Percentiles rank a stretch among this genome's conserved stretches.
Evolutionary conservation across 306 rosid genomes (phyloP).

Genomic region (Ziziphus jujuba): DNA sequence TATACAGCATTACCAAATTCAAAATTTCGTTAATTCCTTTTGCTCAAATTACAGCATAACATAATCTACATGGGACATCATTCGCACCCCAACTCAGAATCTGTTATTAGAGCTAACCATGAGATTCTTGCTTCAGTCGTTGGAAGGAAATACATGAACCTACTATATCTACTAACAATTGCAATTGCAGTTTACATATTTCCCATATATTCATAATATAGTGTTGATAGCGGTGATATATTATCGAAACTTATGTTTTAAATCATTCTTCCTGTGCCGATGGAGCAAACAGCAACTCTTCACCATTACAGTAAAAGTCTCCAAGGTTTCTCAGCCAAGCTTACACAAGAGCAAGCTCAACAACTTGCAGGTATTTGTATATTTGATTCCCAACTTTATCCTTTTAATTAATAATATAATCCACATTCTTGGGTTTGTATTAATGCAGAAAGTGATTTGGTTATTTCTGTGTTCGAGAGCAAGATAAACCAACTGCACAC

Average conservation of each 20-base stretch:
- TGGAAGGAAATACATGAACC: conserved; percentile 42
- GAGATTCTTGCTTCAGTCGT: conserved; percentile 58
- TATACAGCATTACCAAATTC: no score
- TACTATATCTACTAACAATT: neutral
- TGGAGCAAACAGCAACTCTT: conserved; percentile 43
- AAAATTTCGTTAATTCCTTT: neutral
- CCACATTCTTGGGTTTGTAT: conserved; percentile 20
- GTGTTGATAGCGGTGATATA: no score
- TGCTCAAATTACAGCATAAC: conserved; percentile 48
- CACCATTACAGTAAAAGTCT: conserved; percentile 68
- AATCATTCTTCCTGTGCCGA: conserved; percentile 36
- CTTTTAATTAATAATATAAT: neutral
- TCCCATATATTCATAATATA: neutral
- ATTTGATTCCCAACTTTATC: neutral
- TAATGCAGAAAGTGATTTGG: conserved; percentile 46
- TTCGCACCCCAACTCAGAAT: conserved; percentile 57
- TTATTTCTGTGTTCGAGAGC: conserved; percentile 67
- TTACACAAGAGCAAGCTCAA: conserved; percentile 57
- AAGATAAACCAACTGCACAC: conserved; percentile 54
- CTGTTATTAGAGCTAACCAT: conserved; percentile 59
- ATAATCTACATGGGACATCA: conserved; percentile 70
- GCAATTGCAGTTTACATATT: conserved; percentile 6
- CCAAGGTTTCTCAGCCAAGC: conserved; percentile 70
- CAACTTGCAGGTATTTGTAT: conserved; percentile 47
- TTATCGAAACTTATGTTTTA: neutral